Base-by-base conservation (phyloP, 2,329 filamentous ascomycete species). In the Paramyrothecium roridum region DNA sequence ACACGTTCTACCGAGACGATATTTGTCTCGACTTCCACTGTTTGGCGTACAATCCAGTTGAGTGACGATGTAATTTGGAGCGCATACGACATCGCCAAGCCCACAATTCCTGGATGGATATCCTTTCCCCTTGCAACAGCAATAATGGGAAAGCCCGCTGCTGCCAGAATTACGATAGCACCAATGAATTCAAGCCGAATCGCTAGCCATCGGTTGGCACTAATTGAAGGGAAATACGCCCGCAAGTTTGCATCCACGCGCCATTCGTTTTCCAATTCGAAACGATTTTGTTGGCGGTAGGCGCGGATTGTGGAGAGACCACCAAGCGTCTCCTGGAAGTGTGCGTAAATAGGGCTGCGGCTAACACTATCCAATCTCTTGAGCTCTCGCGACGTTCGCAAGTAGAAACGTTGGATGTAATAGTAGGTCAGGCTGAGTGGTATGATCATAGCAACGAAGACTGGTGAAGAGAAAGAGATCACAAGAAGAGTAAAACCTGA, bases 1-100 rank as follows among this genome's bases (percentile, higher is more conserved):
- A 99, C 93, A 67, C 95, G 89, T 80, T 99, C 95, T 40, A 99
- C 95, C 11, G 93, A 96, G 48, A 99, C 93, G 67, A 99, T 99
- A 74, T 99, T 99, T n/a, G 93, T 98, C 80, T 99, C 96, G n/a
- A 99, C 95, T 73, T 99, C 96, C 34, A 99, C 95, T 0, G 93
- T 97, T 75, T 99, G 95, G 56, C 96, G 87, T 52, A 99, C 95
- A 67, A 99, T 97, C 95, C 95, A 99, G 78, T 98, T 99, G 66
- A 99, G 83, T 37, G 93, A 96, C 63, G 93, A 90, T 2, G 95
- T 99, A 68, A 99, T 98, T 76, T 97, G 91, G 60, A 99, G 82
- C 43, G 93, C 95, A 74, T 98, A 97, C 49, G 93, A 96, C 92
- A 99, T 96, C 60, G 90, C 86, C 66, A 99, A 79, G 78, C 96